Percentiles rank a stretch among this genome's conserved stretches.
Conservation (phyloP, 768 basidiomycete genomes). For the Vishniacozyma victoriae region DNA sequence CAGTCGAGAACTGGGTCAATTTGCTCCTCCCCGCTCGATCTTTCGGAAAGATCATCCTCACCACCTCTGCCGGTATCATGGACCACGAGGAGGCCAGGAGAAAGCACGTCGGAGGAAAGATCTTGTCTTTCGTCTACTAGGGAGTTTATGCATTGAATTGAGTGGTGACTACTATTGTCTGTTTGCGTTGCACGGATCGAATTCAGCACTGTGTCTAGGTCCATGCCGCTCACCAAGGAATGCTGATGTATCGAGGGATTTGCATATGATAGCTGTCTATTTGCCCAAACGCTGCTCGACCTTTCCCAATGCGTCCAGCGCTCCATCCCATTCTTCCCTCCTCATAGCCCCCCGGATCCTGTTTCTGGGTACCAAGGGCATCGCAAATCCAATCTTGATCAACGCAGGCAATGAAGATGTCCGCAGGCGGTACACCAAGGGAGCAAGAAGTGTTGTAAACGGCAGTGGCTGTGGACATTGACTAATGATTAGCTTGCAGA, state of each 20-base stretch:
- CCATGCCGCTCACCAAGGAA: no score
- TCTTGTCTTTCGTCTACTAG: neutral
- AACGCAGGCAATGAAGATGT: constrained; percentile 21
- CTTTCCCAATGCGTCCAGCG: constrained; percentile 26
- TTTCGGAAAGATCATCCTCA: constrained; percentile 94
- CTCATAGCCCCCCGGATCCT: constrained; percentile 7
- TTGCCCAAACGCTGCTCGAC: constrained; percentile 12
- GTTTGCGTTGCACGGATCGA: no score
- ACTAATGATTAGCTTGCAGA: neutral
- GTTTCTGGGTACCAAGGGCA: constrained; percentile 4
- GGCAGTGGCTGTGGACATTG: constrained; percentile 27
- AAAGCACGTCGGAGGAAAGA: constrained; percentile 63
- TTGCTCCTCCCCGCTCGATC: constrained; percentile 90
- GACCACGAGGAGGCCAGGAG: constrained; percentile 98
- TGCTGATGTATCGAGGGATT: no score
- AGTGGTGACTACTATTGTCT: neutral
- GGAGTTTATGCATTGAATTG: neutral
- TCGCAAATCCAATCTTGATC: constrained; percentile 15
- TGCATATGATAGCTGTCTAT: no score
- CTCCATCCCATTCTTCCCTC: constrained; percentile 34
- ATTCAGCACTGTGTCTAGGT: no score
- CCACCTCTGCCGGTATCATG: constrained; percentile 94
- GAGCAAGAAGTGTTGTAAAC: constrained; percentile 8
- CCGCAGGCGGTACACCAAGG: constrained; percentile 11
- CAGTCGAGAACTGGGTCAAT: constrained; percentile 74